Base-by-base conservation (phyloP, 352 stramenopile species). In the Globisporangium spinosum region DNA sequence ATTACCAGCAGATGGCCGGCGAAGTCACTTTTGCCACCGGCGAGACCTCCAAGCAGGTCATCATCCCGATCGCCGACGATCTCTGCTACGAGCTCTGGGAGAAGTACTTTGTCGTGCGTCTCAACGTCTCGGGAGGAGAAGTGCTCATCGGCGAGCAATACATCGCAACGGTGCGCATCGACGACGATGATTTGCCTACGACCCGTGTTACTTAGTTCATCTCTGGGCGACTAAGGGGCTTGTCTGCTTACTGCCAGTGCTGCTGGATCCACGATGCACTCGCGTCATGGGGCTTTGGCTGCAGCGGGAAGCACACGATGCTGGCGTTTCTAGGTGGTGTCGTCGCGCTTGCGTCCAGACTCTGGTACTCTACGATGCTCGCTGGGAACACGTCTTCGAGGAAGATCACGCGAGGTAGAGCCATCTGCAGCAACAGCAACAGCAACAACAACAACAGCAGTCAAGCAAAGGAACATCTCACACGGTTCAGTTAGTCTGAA, bases 21-120 rank as follows among this genome's bases (percentile, higher is more conserved):
- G 84, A 97, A 58, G 58, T 98, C 8, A 97, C 90, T 10, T 98
- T 99, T 59, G 80, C 85, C 17, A 76, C 79, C 0, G 93, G 93
- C 1, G 89, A 97, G 58, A 90, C 77, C 7, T 87, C 88, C 57
- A 90, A 90, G 32, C 82, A 95, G 57, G 89, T 98, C 66, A 85
- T 84, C 13, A 80, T 98, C 29, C 78, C 83, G n/a, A 90, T 98
- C 43, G 91, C 98, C 59, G 94, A 99, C 68, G 95, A 99, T 75
- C 78, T 80, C 27, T 99, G 96, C 75, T 82, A 85, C 49, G 95
- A 98, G 70, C 76, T 70, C 27, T 84, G 89, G 70, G 74, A 91
- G 13, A 87, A 98, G 73, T 97, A 95, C 68, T 93, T 98, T 53
- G 77, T 97, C 49, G 78, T 99, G 25, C 95, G 90, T 0, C 77